Base-by-base conservation (phyloP, 1,284 basidiomycete genomes). In the Ganoderma resinaceum region DNA sequence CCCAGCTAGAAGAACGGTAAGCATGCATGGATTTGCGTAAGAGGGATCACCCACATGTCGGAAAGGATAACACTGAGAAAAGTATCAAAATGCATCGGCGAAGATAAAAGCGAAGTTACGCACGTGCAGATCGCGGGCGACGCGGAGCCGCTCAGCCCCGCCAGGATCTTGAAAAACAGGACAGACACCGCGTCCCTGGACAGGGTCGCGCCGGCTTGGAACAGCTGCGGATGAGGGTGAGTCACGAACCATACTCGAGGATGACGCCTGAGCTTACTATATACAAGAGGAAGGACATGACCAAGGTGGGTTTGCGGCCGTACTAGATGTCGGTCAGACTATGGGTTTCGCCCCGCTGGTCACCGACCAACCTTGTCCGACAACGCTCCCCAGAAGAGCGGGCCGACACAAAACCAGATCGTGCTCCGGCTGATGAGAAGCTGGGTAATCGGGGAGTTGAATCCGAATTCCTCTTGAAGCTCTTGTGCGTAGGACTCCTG, bases 331-430 rank as follows among this genome's bases (percentile, higher is more conserved):
- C 12, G 46, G 23, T 52, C 23, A 52, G 46, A 52, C 3, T 52
- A 52, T 14, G 46, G 12, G 23, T 16, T 4, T 26, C 23, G 46
- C 23, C 11, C 23, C 12, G 23, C 23, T 52, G 23, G 12, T 23
- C 6, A 11, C 46, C 46, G 23, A 52, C 46, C 23, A 52, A 52
- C 46, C 46, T 52, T 52, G 46, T 52, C 46, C 46, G 46, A 52
- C 46, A 52, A n/a, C 23, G 46, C 46, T 52, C 46, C 46, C 46
- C 46, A 52, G 23, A 52, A 52, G 46, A 52, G 46, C 23, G 46
- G 46, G 23, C 46, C 23, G 46, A 52, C 8, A 23, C 46, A 52
- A 23, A 52, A 26, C 46, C 46, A 52, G 46, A 52, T 52, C 46
- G 14, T 52, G 23, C n/a, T 52, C 23, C 46, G 46, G 6, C 46